Conservation (phyloP, 78 protist genomes). For the Isochrysis galbana region DNA sequence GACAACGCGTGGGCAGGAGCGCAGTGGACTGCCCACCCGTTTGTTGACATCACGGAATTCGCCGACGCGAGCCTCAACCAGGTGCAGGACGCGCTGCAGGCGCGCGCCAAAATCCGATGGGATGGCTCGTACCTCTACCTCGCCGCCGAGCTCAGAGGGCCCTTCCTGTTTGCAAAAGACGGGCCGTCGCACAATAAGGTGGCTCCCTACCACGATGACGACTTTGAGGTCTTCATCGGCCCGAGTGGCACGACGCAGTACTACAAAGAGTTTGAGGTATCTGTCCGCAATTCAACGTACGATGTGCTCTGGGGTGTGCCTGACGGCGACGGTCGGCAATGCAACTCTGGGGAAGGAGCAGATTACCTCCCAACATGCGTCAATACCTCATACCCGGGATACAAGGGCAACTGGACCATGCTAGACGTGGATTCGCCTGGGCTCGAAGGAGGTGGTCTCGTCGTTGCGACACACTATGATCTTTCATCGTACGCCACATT, state of each 20-base stretch:
- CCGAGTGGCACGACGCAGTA: constrained; percentile 12
- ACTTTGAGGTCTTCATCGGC: constrained; percentile 19
- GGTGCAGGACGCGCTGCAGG: no score
- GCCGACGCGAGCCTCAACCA: no score
- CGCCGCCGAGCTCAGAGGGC: not conserved
- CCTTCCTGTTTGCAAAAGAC: not conserved
- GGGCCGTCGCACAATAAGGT: not conserved
- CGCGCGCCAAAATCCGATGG: not conserved
- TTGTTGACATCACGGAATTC: no score
- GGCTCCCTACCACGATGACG: constrained; percentile 5
- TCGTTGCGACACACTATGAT: not conserved
- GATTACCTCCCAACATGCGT: not conserved
- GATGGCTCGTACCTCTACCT: not conserved
- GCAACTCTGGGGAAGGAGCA: not conserved
- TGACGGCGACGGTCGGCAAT: not conserved
- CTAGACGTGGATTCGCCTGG: no score
- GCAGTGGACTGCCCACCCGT: not conserved
- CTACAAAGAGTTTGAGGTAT: constrained; percentile 17
- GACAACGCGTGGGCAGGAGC: not conserved
- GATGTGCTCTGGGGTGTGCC: constrained; percentile 11
- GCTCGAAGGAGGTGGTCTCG: not conserved
- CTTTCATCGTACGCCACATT: no score
- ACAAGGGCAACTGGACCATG: not conserved
- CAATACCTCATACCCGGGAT: not conserved
- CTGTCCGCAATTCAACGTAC: not conserved